Percentiles rank a stretch among this genome's conserved stretches.
These are phyloP conservation scores for Purpureocillium takamizusanense DNA, from an alignment of 2,329 filamentous ascomycete species.

Conservation along the genomic window DNA sequence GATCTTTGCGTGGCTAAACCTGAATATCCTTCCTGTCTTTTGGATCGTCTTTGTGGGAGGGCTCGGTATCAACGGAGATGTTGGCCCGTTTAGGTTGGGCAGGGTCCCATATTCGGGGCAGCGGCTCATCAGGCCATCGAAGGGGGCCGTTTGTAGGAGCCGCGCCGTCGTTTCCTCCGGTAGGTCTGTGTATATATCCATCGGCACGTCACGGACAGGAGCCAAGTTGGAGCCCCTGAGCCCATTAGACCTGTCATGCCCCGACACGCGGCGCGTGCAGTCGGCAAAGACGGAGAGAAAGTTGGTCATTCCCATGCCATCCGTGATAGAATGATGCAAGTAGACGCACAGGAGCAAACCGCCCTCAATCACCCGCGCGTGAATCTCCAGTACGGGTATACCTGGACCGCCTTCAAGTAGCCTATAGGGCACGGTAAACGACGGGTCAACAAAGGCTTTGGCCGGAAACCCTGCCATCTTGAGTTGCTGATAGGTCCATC, in stretches of 20 bases:
- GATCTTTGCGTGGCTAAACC: slow-evolving; percentile 24
- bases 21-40: slow-evolving; percentile 32
- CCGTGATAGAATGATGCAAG: slow-evolving; percentile 31
- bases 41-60: slow-evolving; percentile 18
- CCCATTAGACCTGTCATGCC: too few species aligned
- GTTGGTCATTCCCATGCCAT: slow-evolving; percentile 28
- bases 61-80: slow-evolving; percentile 12
- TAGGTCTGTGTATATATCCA: slow-evolving; percentile 5
- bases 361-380: slow-evolving; percentile 26
- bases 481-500: slow-evolving; percentile 16
- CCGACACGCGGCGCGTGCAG: slow-evolving; percentile 9
- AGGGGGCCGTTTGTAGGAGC: slow-evolving; percentile 10
- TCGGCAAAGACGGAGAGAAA: slow-evolving; percentile 30
- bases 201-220: too few species aligned
- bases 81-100: slow-evolving; percentile 23
- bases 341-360: slow-evolving; percentile 30
- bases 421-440: slow-evolving; percentile 9
- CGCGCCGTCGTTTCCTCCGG: slow-evolving; percentile 12
- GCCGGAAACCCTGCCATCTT: slow-evolving; percentile 17
- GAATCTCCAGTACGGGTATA: slow-evolving; percentile 28
- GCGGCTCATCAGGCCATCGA: slow-evolving; percentile 15
- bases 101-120: slow-evolving; percentile 30
- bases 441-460: slow-evolving; percentile 16
- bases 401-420: slow-evolving; percentile 7
- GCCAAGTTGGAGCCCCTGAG: too few species aligned